Base-by-base conservation (phyloP, 495 filamentous ascomycete species). In the Penicillium steckii region DNA sequence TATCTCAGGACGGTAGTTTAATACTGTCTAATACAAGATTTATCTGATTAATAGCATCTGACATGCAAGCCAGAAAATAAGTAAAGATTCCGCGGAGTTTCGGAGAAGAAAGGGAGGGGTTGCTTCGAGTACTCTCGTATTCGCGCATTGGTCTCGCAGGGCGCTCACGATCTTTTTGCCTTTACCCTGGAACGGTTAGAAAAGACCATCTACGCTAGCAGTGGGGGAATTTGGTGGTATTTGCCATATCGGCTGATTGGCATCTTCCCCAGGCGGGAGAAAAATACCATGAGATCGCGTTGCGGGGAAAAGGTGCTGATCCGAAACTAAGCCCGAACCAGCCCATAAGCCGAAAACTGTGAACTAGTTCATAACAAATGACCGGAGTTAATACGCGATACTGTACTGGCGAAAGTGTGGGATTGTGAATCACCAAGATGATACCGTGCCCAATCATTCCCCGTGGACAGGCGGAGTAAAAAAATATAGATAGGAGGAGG, bases 1-100 rank as follows among this genome's bases (percentile, higher is more conserved):
- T 32, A 32, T 13, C 9, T 32, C 10, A 8, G 29, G n/a, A 12
- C n/a, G 29, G 29, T 32, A 32, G 29, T 0, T 13, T 13, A n/a
- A 32, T 32, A 1, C 29, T 13, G n/a, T 1, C 9, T 12, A n/a
- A n/a, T 13, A n/a, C 29, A 32, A 32, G 29, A 9, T 32, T 32
- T 9, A 8, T 32, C 10, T 32, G 29, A 32, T 32, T 13, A 13
- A 32, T 32, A 13, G 9, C 4, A 32, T 32, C 8, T 32, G 10
- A 9, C 29, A 13, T n/a, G 29, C 29, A 32, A 13, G 29, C 29
- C 29, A 8, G 12, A 7, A 7, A 17, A 12, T 13, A 44, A 15
- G 18, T 42, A 53, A 47, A 23, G 30, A 53, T 25, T 23, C 43
- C 30, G 50, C 50, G 50, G 50, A 53, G 23, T 53, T 22, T 47